Base-by-base conservation (phyloP, 2,329 filamentous ascomycete genomes). In the Alternaria longipes region DNA sequence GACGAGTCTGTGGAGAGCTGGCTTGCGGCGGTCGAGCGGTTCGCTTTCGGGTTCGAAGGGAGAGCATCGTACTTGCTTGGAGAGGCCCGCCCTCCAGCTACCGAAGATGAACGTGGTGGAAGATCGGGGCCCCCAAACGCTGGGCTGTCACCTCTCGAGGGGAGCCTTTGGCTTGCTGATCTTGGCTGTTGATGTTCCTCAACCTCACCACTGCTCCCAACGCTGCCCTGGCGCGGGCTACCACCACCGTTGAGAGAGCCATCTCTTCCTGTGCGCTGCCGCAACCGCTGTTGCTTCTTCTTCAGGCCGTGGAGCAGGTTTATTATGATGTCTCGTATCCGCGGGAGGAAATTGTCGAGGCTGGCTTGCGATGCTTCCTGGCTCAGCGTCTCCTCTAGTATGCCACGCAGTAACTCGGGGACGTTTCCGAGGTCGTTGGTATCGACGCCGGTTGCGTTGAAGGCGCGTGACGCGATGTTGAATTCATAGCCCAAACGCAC, bases 241-340 rank as follows among this genome's bases (percentile, higher is more conserved):
- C 58, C 54, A 53, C 70, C 70, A 54, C 77, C 77, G 60, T 79
- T 81, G 41, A 74, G 58, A 6, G 68, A 68, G 54, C 87, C 81
- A 56, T 85, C 83, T 66, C 81, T 80, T 55, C 82, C 80, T 60
- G 83, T 83, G 61, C 85, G 84, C 64, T 87, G 86, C 45, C 88
- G 83, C 72, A 99, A 81, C 72, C 93, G 92, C 74, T 97, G 94
- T 77, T 99, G 95, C 79, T 99, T 99, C 79, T 94, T 90, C 83
- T 99, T 99, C 65, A 99, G 82, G 3, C 95, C 95, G 77, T 99
- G 95, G 8, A 99, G 86, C 30, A 99, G 84, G 76, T 97, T 97
- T 79, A 99, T 98, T 76, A 99, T 99, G 73, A 99, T 99, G 79
- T 99, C 95, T 71, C 95, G 90, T 78, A 99, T 99, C 60, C 91